Evolutionary conservation across 2,329 filamentous ascomycete genomes (phyloP).

Genomic region (Penicillium sp.): DNA sequence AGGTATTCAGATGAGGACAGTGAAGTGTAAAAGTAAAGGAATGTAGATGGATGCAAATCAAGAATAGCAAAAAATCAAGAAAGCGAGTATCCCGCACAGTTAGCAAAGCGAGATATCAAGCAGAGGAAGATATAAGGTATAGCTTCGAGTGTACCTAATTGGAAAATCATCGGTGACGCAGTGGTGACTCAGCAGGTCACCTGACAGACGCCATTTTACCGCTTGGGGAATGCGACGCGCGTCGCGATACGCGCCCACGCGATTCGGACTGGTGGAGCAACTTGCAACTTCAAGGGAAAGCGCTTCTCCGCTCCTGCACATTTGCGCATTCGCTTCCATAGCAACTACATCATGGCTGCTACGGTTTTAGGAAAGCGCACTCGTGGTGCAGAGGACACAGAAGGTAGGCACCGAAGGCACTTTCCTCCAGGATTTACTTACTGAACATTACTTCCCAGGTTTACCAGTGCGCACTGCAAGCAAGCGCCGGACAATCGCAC

Average conservation of each 20-base stretch:
- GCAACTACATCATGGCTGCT: conserved; percentile 33
- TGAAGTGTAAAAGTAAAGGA: background rate
- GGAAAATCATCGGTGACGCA: conserved; percentile 15
- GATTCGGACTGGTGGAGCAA: background rate
- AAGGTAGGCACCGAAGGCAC: conserved; percentile 34
- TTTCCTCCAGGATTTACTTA: conserved; percentile 6
- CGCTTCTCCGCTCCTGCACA: conserved; percentile 19
- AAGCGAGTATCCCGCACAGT: conserved; percentile 8
- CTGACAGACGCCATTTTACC: conserved; percentile 2
- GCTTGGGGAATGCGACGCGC: conserved; percentile 16
- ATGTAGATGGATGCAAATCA: conserved; percentile 34
- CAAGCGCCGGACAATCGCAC: conserved; percentile 47
- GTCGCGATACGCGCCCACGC: conserved; percentile 5
- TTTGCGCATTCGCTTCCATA: background rate
- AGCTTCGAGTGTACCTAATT: background rate
- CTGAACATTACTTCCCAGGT: conserved; percentile 18
- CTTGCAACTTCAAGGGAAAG: conserved; percentile 7
- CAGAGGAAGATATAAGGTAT: conserved; percentile 1
- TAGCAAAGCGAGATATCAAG: conserved; percentile 1
- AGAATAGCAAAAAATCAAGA: conserved; percentile 1
- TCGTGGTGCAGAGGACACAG: conserved; percentile 33
- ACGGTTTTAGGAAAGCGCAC: conserved; percentile 44
- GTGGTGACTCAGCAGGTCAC: background rate
- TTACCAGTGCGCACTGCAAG: conserved; percentile 39
- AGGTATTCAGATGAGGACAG: conserved; percentile 3